Conservation (phyloP, 257 asterid genomes). For the Solanum acaule region DNA sequence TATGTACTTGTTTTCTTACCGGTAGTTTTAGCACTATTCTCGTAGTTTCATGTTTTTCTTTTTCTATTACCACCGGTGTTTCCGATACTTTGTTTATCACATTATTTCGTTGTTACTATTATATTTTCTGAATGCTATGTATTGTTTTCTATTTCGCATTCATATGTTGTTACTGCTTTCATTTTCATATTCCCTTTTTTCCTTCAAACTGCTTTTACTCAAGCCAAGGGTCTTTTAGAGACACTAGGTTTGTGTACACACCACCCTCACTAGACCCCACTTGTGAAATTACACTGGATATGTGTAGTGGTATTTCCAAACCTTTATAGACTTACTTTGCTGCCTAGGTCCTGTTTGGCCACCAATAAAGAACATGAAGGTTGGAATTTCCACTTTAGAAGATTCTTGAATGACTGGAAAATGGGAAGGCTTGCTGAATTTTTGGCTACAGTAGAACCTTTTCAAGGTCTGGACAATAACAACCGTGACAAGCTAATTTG, state of each 20-base stretch:
- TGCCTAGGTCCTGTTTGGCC: neutral
- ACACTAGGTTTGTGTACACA: neutral
- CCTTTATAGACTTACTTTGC: neutral
- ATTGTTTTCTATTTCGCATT: neutral
- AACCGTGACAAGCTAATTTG: neutral
- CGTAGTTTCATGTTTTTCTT: neutral
- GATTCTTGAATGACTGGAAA: neutral
- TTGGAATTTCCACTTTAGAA: neutral
- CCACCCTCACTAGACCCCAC: neutral
- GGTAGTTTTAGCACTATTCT: neutral
- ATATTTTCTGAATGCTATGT: neutral
- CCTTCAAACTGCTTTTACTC: neutral
- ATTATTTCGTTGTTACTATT: neutral
- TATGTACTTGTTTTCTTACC: neutral
- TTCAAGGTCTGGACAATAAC: neutral
- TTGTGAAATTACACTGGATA: neutral
- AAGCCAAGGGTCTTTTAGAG: neutral
- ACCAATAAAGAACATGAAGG: neutral
- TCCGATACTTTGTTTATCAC: neutral
- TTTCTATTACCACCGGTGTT: neutral
- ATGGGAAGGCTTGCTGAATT: neutral
- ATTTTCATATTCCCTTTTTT: neutral
- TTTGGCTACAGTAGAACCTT: neutral
- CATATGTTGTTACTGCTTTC: neutral
- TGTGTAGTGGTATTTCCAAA: neutral